These are phyloP conservation scores for Zygoascus meyerae DNA, from an alignment of 1,139 yeast species.

Conservation along the genomic window DNA sequence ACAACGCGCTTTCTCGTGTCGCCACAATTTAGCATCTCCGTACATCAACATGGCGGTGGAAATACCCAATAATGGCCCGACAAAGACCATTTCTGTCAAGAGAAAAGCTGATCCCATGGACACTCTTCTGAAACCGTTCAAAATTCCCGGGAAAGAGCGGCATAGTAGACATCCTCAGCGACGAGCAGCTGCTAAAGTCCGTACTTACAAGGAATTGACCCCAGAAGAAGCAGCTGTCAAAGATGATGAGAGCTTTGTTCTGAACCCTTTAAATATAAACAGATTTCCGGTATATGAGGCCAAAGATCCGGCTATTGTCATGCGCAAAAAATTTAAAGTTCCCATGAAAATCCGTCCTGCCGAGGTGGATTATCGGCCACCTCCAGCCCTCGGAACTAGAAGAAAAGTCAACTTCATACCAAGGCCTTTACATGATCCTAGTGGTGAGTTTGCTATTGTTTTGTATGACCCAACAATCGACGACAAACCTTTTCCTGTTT, in stretches of 20 bases:
- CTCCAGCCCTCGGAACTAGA: conserved; percentile 79
- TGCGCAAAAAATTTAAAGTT: conserved; percentile 32
- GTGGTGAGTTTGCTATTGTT: conserved; percentile 89
- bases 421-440: conserved; percentile 87
- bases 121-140: conserved; percentile 26
- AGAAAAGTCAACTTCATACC: conserved; percentile 69
- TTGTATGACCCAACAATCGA: conserved; percentile 92
- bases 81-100: conserved; percentile 3
- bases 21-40: background rate
- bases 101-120: conserved; percentile 17
- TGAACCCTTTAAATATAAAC: conserved; percentile 13
- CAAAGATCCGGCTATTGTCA: conserved; percentile 20
- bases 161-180: conserved; percentile 14
- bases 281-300: conserved; percentile 18
- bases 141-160: conserved; percentile 20
- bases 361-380: conserved; percentile 39
- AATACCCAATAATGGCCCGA: background rate
- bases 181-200: conserved; percentile 14
- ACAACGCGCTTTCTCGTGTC: background rate
- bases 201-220: conserved; percentile 18
- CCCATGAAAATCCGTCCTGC: conserved; percentile 35
- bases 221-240: conserved; percentile 7
- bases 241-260: conserved; percentile 12
- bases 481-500: conserved; percentile 27
- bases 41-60: background rate